phyloP scores from a whole-genome alignment of 2,329 filamentous ascomycete genomes.

The Malbranchea cinnamomea region DNA sequence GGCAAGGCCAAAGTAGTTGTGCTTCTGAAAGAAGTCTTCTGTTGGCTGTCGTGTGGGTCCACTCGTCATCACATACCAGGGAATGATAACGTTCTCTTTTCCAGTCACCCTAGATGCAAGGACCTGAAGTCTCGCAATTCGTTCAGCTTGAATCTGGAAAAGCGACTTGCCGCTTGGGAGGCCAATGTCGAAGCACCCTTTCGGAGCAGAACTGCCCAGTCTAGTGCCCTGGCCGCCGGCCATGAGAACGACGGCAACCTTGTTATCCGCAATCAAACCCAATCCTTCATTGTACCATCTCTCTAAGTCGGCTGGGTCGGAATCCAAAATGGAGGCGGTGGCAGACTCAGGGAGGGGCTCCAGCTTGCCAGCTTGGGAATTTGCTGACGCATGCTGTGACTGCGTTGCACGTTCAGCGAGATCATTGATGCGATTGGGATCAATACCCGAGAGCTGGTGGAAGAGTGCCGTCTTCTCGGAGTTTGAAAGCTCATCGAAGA shows the following conservation, averaged over 20 bases:
- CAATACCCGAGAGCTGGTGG: conserved; percentile 65
- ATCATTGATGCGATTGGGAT: conserved; percentile 75
- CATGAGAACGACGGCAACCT: conserved; percentile 82
- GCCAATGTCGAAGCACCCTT: conserved; percentile 95
- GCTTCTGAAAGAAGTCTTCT: conserved; percentile 80
- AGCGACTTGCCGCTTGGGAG: conserved; percentile 85
- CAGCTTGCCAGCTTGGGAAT: conserved; percentile 40
- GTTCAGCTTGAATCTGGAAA: conserved; percentile 94
- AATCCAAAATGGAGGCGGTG: conserved; percentile 83
- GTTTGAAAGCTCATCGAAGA: conserved; percentile 64
- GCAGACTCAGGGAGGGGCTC: conserved; percentile 80
- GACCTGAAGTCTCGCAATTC: conserved; percentile 72
- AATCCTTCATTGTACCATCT: conserved; percentile 67
- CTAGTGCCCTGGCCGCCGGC: conserved; percentile 93
- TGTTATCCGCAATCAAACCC: conserved; percentile 50
- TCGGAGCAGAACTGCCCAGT: conserved; percentile 84
- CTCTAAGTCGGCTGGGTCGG: conserved; percentile 59
- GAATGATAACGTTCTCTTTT: conserved; percentile 50
- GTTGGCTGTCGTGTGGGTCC: conserved; percentile 84
- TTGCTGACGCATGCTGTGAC: conserved; percentile 40
- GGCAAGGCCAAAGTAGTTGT: conserved; percentile 80
- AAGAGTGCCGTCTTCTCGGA: conserved; percentile 65
- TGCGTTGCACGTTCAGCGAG: conserved; percentile 75
- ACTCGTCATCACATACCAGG: conserved; percentile 99
- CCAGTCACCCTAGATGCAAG: conserved; percentile 59